Evolutionary conservation across 306 rosid genomes (phyloP), one percentile per base, ranked within the genome.

Genomic region (Inga oerstediana): DNA sequence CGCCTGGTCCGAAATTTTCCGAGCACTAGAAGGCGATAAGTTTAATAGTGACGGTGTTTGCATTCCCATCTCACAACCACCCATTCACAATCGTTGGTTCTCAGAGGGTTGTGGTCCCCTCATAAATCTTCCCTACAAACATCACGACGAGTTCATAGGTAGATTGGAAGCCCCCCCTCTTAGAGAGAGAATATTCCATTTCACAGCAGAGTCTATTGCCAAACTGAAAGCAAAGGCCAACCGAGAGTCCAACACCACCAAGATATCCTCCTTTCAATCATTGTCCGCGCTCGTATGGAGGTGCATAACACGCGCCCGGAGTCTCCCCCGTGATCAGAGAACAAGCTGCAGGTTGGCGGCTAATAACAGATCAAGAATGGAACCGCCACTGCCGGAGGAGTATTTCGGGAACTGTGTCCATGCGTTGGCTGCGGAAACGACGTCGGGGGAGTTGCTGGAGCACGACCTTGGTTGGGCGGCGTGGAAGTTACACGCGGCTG

Each of bases 141-240:
- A 81, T 62, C 72, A 79, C 0, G 85, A 89, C 13, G 88, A 94
- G 74, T 89, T 94, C 49, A 44, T 89, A 3, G 27, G 54, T 41
- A 83, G 89, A 80, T 83, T 8, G 59, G 91, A 88, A 66, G 35
- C 87, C 10, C 90, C 95, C 0, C 1, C 19, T 0, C 77, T 94
- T 1, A 77, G 91, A 35, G 94, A 90, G 81, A 90, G 89, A 66
- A 12, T 94, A 22, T 91, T 92, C 78, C 96, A 87, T 49, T 91
- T 92, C 58, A 48, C 94, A 9, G 72, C 88, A 1, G 89, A 91
- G 64, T 85, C 89, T 8, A 71, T 88, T 16, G 90, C 93, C 0
- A 90, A 88, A 22, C 76, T 94, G 11, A 94, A 94, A 87, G 87
- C 87, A 17, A 85, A 82, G 62, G 94, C 93, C 5, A 94, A 94